These are phyloP conservation scores for Psidium guajava DNA, from an alignment of 345 rosid genomes.

Conservation along the genomic window DNA sequence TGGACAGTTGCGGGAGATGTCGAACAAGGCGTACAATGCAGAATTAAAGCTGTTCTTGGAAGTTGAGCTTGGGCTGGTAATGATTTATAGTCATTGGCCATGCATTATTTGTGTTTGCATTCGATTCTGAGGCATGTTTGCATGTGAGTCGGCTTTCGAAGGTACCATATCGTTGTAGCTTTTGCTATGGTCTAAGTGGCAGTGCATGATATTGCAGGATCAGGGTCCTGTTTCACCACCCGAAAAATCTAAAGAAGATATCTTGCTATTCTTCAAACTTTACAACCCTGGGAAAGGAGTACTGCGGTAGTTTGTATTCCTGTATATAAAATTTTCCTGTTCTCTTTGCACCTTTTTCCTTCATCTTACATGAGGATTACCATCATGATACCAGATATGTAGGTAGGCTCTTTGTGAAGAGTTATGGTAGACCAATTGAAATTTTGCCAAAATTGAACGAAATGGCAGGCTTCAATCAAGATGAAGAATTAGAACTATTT, in stretches of 20 bases:
- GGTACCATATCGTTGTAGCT: neutral
- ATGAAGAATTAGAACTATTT: constrained; percentile 79
- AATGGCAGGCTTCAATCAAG: constrained; percentile 86
- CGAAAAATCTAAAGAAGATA: constrained; percentile 65
- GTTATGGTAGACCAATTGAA: constrained; percentile 70
- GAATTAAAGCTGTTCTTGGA: constrained; percentile 88
- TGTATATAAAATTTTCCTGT: neutral
- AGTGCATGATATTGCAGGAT: constrained; percentile 40
- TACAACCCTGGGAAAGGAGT: constrained; percentile 75
- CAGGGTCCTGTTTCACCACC: constrained; percentile 47
- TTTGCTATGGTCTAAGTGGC: neutral
- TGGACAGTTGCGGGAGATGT: constrained; percentile 80
- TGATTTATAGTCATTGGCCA: neutral
- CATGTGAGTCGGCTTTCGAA: neutral
- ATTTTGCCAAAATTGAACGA: constrained; percentile 58
- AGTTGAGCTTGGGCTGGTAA: constrained; percentile 72
- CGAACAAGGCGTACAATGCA: constrained; percentile 65
- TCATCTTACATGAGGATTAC: constrained; percentile 3
- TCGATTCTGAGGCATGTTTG: neutral
- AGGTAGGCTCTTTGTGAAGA: constrained; percentile 80
- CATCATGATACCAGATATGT: constrained; percentile 47
- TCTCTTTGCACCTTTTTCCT: neutral
- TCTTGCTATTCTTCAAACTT: constrained; percentile 82
- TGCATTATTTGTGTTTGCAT: neutral
- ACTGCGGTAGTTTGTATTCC: constrained; percentile 37